Evolutionary conservation across 2,329 filamentous ascomycete species (phyloP).

Genomic region (Byssothecium circinans): DNA sequence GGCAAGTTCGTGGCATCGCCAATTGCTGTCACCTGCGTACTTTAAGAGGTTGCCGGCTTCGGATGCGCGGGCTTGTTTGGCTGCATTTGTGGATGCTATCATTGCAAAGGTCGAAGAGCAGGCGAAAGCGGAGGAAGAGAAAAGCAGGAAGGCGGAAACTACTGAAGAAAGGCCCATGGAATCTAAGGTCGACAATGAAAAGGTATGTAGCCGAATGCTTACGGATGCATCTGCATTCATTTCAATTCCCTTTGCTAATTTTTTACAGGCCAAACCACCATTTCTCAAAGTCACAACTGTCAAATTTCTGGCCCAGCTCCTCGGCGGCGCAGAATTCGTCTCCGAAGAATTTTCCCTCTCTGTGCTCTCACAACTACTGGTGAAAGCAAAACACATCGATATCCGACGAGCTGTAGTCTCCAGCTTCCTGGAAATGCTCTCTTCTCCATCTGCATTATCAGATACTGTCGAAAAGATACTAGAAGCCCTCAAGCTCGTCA

Average conservation of each 20-base stretch:
- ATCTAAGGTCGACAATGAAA: neutral
- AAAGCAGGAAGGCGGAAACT: neutral
- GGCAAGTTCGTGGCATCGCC: constrained; percentile 46
- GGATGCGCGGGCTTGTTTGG: constrained; percentile 31
- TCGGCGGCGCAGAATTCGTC: constrained; percentile 39
- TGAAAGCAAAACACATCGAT: constrained; percentile 41
- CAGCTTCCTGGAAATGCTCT: constrained; percentile 37
- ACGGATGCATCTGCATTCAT: too few species aligned
- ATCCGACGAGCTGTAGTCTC: constrained; percentile 39
- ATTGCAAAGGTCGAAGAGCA: constrained; percentile 30
- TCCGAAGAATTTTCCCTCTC: constrained; percentile 31
- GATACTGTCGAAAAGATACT: constrained; percentile 19
- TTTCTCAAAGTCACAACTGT: constrained; percentile 48
- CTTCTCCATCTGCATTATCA: neutral
- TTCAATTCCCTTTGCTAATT: neutral
- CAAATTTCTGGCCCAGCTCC: constrained; percentile 46
- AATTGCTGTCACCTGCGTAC: constrained; percentile 35
- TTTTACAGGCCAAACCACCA: constrained; percentile 3
- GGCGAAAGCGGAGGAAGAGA: constrained; percentile 7
- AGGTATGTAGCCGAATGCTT: neutral
- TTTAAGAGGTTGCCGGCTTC: constrained; percentile 36
- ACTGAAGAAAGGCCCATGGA: neutral
- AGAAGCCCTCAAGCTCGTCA: constrained; percentile 24
- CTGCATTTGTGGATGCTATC: constrained; percentile 33
- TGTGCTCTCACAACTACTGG: constrained; percentile 34